Percentiles rank a stretch among this genome's conserved stretches.
These are phyloP conservation scores for Medicago arabica DNA, from an alignment of 306 rosid species.

Conservation along the genomic window DNA sequence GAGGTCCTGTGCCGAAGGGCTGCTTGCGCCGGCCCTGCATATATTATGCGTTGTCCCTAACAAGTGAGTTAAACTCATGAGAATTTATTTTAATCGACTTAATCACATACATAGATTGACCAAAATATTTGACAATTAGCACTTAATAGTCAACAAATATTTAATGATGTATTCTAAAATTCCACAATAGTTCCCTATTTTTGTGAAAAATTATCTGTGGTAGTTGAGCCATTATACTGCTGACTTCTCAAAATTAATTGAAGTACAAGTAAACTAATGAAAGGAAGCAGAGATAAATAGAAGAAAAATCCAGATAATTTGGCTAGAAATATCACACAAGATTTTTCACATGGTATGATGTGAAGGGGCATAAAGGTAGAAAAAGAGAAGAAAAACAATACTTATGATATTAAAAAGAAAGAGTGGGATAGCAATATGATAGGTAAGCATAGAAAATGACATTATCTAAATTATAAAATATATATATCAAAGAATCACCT, in stretches of 20 bases:
- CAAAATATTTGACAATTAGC: not conserved
- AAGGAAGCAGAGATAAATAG: not conserved
- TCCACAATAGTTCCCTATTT: not conserved
- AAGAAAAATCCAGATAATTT: conserved; percentile 1
- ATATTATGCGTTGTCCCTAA: too few species aligned
- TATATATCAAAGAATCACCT: conserved; percentile 19
- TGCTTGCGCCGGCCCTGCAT: too few species aligned
- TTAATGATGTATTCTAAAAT: not conserved
- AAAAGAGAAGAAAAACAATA: conserved; percentile 37
- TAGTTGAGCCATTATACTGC: not conserved
- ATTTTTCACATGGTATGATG: conserved; percentile 38
- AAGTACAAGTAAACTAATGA: not conserved
- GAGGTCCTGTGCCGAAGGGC: too few species aligned
- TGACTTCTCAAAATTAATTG: not conserved
- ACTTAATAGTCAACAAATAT: too few species aligned
- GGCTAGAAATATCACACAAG: conserved; percentile 35
- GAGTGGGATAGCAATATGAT: conserved; percentile 30
- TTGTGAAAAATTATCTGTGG: conserved; percentile 19
- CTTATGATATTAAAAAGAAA: not conserved
- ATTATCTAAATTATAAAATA: conserved; percentile 13
- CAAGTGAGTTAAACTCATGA: too few species aligned
- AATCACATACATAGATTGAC: too few species aligned
- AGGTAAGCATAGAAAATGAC: conserved; percentile 45
- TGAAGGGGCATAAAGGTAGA: conserved; percentile 12
- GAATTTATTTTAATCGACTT: not conserved